Percentiles rank a stretch among this genome's conserved stretches.
These are phyloP conservation scores for Mycena leptocephala DNA, from an alignment of 768 basidiomycete species.

Conservation along the genomic window DNA sequence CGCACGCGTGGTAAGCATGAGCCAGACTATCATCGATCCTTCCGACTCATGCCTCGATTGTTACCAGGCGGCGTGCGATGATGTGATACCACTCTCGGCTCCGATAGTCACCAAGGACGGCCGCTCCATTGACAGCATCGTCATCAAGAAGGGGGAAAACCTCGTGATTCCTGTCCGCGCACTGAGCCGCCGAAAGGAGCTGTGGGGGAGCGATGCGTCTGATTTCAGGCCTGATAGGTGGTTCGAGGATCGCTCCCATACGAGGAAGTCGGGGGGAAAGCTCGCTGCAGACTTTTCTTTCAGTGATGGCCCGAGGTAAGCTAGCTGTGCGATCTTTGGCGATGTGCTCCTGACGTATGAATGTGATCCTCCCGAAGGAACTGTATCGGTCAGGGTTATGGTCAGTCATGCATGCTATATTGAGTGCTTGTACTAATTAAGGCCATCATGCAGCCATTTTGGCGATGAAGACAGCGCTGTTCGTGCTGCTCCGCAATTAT, in stretches of 20 bases:
- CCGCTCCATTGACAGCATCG: background rate
- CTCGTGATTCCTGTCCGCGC: background rate
- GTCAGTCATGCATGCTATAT: background rate
- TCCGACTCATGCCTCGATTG: background rate
- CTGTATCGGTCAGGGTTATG: background rate
- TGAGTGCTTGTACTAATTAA: background rate
- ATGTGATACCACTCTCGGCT: background rate
- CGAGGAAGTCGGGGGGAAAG: background rate
- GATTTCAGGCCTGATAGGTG: background rate
- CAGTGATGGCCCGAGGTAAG: background rate
- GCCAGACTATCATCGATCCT: background rate
- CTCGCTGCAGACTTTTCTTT: background rate
- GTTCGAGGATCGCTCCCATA: background rate
- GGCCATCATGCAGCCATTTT: background rate
- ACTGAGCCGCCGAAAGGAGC: background rate
- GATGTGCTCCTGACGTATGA: background rate
- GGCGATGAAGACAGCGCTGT: background rate
- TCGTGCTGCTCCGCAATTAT: background rate
- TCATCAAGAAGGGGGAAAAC: background rate
- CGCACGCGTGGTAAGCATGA: background rate
- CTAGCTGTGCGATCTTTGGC: background rate
- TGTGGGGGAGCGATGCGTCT: background rate
- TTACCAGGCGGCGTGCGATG: background rate
- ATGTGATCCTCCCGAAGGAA: background rate
- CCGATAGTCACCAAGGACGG: background rate